Percentiles rank a stretch among this genome's conserved stretches.
phyloP scores from a whole-genome alignment of 305 asterid species.

The Fraxinus baroniana region DNA sequence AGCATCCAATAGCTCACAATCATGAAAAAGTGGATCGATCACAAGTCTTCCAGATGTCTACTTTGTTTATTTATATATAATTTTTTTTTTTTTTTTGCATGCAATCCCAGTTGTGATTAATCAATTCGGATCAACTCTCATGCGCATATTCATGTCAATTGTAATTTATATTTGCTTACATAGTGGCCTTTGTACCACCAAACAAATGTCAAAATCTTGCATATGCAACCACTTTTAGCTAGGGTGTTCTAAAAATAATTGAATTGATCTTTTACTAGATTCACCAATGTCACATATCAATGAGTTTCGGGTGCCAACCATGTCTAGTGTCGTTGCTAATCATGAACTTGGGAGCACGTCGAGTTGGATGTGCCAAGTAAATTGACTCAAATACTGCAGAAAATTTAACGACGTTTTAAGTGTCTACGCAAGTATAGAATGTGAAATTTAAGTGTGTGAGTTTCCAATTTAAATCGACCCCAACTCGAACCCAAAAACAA shows the following conservation, averaged over 20 bases:
- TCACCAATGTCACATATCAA: background rate
- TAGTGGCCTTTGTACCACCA: background rate
- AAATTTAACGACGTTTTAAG: background rate
- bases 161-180: background rate
- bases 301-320: background rate
- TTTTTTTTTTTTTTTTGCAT: constrained; percentile 7
- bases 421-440: no score
- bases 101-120: constrained; percentile 19
- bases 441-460: background rate
- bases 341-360: background rate
- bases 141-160: constrained; percentile 8
- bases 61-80: background rate
- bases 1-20: constrained; percentile 26
- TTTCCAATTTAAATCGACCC: background rate
- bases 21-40: constrained; percentile 29
- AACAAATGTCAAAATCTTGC: background rate
- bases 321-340: background rate
- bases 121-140: constrained; percentile 12
- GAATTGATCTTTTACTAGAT: background rate
- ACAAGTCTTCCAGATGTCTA: constrained; percentile 8
- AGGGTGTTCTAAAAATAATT: background rate
- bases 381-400: background rate
- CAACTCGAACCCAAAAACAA: background rate
- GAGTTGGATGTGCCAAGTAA: background rate
- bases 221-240: background rate